These are phyloP conservation scores for Hondaea fermentalgiana DNA, from an alignment of 108 stramenopile species.

Conservation along the genomic window DNA sequence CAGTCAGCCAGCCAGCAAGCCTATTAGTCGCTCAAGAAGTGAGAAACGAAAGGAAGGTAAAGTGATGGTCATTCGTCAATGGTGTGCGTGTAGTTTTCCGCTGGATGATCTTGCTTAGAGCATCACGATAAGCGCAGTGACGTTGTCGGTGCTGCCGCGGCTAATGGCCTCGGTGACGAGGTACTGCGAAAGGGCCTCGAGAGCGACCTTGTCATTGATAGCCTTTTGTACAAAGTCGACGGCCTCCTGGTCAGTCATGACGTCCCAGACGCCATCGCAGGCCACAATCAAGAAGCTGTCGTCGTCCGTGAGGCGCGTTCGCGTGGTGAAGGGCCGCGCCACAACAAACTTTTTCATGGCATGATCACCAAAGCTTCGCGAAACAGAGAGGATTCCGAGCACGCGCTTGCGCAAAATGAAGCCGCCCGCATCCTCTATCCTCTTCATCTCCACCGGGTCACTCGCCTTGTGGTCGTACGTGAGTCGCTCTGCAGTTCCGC, in stretches of 20 bases:
- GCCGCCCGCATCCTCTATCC: constrained; percentile 45
- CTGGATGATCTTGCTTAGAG: constrained; percentile 2
- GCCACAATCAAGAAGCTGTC: constrained; percentile 40
- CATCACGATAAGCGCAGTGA: constrained; percentile 40
- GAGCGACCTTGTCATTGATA: background rate
- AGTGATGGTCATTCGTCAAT: too few species aligned
- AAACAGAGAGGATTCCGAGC: constrained; percentile 51
- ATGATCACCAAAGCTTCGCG: constrained; percentile 50
- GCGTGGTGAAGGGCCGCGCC: background rate
- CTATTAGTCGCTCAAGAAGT: too few species aligned
- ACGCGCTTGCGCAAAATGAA: constrained; percentile 51
- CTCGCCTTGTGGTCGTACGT: constrained; percentile 48
- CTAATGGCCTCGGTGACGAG: background rate
- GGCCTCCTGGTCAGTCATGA: constrained; percentile 43
- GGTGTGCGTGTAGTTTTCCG: too few species aligned
- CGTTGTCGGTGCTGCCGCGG: constrained; percentile 38
- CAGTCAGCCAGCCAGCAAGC: too few species aligned
- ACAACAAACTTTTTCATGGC: constrained; percentile 33
- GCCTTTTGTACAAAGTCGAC: constrained; percentile 27
- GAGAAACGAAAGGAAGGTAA: too few species aligned
- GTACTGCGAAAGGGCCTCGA: background rate
- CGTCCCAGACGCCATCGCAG: constrained; percentile 61
- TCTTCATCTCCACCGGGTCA: constrained; percentile 33
- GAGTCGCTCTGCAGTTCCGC: constrained; percentile 32
- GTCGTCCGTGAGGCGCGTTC: background rate